Conservation (phyloP, 352 stramenopile species). For the Pythium apleroticum region DNA sequence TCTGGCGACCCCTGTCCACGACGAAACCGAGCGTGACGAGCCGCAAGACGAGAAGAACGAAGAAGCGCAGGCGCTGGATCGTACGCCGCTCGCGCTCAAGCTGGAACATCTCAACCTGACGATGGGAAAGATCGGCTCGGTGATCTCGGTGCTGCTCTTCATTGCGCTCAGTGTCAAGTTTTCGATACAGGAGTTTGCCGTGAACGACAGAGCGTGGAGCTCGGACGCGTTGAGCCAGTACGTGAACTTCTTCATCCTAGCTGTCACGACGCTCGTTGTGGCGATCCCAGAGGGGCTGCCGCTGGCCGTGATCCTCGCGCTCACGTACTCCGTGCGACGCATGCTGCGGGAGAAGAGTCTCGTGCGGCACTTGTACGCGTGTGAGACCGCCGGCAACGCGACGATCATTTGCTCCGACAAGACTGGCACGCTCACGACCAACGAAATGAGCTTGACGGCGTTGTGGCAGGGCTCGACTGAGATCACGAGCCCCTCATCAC, state of each 20-base stretch:
- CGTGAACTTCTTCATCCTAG: constrained; percentile 86
- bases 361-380: constrained; percentile 94
- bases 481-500: constrained; percentile 18
- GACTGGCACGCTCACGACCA: constrained; percentile 95
- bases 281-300: constrained; percentile 91
- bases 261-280: constrained; percentile 78
- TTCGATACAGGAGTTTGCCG: constrained; percentile 58
- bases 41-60: constrained; percentile 16
- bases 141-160: constrained; percentile 68
- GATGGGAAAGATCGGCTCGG: constrained; percentile 62
- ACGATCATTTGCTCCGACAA: constrained; percentile 97
- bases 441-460: constrained; percentile 93
- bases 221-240: constrained; percentile 46
- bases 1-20: constrained; percentile 20
- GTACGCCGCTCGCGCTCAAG: constrained; percentile 69
- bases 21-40: background rate
- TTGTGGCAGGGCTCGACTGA: constrained; percentile 31
- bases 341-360: constrained; percentile 97
- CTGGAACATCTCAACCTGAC: constrained; percentile 69
- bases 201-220: constrained; percentile 37
- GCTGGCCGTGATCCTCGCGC: constrained; percentile 86
- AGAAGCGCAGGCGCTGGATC: constrained; percentile 14
- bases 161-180: constrained; percentile 50
- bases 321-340: constrained; percentile 91
- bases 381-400: constrained; percentile 96